Conservation (phyloP, 192 early-diverging fungal species). For the Jimgerdemannia lactiflua region DNA sequence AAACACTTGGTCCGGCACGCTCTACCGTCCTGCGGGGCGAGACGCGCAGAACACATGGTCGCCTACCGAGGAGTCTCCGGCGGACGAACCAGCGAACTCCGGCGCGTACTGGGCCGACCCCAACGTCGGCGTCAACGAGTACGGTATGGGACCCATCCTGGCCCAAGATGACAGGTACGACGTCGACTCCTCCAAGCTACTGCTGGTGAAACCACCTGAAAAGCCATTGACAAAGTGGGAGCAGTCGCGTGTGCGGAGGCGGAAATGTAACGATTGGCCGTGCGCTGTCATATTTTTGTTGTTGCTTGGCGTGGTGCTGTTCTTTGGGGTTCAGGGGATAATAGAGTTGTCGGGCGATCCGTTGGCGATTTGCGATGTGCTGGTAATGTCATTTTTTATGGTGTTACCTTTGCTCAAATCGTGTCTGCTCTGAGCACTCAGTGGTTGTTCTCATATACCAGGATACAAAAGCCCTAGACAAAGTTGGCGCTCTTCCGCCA, state of each 20-base stretch:
- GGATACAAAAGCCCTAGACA: not conserved
- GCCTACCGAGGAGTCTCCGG: not conserved
- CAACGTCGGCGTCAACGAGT: not conserved
- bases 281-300: not conserved
- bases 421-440: not conserved
- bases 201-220: not conserved
- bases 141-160: not conserved
- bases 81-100: not conserved
- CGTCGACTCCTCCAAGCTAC: not conserved
- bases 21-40: not conserved
- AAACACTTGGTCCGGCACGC: not conserved
- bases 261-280: not conserved
- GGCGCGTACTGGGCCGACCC: not conserved
- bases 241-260: not conserved
- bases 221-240: not conserved
- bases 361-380: not conserved
- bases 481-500: not conserved
- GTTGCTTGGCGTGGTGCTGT: not conserved
- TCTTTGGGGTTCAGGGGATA: not conserved
- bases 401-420: not conserved
- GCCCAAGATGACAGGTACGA: not conserved
- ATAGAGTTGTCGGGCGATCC: not conserved
- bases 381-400: not conserved
- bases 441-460: not conserved
- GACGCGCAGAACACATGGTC: not conserved